These are phyloP conservation scores for Aphanoascus verrucosus DNA, from an alignment of 2,329 filamentous ascomycete species.

Conservation along the genomic window DNA sequence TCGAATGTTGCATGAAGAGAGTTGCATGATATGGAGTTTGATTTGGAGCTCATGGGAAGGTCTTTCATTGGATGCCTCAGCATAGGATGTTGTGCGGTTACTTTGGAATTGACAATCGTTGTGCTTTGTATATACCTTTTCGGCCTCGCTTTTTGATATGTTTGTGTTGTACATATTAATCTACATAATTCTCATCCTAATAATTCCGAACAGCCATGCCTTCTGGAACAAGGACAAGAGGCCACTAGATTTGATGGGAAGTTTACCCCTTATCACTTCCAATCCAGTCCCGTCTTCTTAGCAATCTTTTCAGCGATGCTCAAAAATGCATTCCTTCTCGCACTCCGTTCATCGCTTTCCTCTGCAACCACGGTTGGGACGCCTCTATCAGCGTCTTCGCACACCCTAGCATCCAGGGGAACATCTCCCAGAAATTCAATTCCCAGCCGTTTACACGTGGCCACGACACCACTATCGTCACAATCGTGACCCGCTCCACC, in stretches of 20 bases:
- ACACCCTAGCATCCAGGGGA: constrained; percentile 75
- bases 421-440: constrained; percentile 81
- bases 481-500: not conserved
- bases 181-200: too few relatives aligned
- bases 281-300: constrained; percentile 34
- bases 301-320: constrained; percentile 52
- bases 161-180: too few relatives aligned
- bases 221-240: too few relatives aligned
- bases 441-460: constrained; percentile 59
- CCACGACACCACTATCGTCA: constrained; percentile 43
- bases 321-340: constrained; percentile 60
- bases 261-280: constrained; percentile 21
- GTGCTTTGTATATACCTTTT: not conserved
- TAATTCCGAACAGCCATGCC: too few relatives aligned
- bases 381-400: constrained; percentile 74
- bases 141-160: too few relatives aligned
- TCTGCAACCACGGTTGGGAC: constrained; percentile 85
- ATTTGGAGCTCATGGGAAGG: not conserved
- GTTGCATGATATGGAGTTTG: not conserved
- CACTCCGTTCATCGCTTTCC: constrained; percentile 51
- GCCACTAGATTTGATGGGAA: too few relatives aligned
- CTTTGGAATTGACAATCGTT: not conserved
- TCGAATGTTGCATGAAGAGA: not conserved
- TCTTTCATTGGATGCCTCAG: not conserved
- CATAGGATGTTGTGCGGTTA: not conserved